Percentiles rank a stretch among this genome's conserved stretches.
Conservation (phyloP, 2,329 filamentous ascomycete species). For the Aspergillus calidoustus region DNA sequence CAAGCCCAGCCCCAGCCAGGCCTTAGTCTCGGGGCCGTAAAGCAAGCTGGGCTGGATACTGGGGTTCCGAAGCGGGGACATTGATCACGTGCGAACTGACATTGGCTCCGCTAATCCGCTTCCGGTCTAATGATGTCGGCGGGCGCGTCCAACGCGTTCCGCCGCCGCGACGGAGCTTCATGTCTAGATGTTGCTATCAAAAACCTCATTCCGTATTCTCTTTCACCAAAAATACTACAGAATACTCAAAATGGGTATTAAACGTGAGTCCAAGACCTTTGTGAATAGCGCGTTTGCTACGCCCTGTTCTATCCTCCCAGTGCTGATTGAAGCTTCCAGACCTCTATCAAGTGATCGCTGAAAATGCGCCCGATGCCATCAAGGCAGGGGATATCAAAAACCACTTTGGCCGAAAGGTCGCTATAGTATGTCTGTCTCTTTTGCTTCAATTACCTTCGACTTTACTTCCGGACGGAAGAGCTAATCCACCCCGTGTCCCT, state of each 20-base stretch:
- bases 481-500: slow-evolving; percentile 1
- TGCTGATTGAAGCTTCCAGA: slow-evolving; percentile 48
- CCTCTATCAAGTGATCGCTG: slow-evolving; percentile 80
- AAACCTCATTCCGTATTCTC: not conserved
- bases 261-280: slow-evolving; percentile 44
- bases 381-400: slow-evolving; percentile 99
- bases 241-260: slow-evolving; percentile 53
- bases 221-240: not conserved
- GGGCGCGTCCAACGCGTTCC: slow-evolving; percentile 29
- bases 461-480: not conserved
- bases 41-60: slow-evolving; percentile 7
- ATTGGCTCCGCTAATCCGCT: slow-evolving; percentile 19
- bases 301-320: not conserved
- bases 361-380: slow-evolving; percentile 92
- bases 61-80: slow-evolving; percentile 18
- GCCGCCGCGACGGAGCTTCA: slow-evolving; percentile 12
- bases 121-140: slow-evolving; percentile 27
- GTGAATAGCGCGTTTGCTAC: not conserved
- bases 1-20: not conserved
- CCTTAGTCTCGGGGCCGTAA: slow-evolving; percentile 21
- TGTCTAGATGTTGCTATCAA: not conserved
- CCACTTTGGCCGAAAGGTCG: slow-evolving; percentile 97
- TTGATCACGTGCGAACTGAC: slow-evolving; percentile 25
- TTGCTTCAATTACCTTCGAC: slow-evolving; percentile 20
- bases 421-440: slow-evolving; percentile 70